phyloP scores from a whole-genome alignment of 2,329 filamentous ascomycete genomes.

The Chlorencoelia australis region DNA sequence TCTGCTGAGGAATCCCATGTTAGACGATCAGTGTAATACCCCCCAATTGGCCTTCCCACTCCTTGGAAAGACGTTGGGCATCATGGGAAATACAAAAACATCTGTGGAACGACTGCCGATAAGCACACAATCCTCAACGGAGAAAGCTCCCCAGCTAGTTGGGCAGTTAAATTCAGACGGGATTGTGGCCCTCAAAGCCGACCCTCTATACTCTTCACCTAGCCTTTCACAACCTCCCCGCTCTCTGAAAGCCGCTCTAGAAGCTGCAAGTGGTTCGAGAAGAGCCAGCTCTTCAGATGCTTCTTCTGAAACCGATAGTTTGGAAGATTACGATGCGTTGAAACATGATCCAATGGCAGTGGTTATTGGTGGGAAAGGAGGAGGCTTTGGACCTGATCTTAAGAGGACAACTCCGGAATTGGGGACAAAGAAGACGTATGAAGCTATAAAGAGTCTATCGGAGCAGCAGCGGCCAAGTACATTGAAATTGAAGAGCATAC shows the following conservation, averaged over 20 bases:
- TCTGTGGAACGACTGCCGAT: no score
- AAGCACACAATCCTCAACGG: slow-evolving; percentile 10
- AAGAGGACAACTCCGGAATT: slow-evolving; percentile 4
- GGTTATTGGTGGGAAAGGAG: slow-evolving; percentile 26
- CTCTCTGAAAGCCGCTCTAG: slow-evolving; percentile 21
- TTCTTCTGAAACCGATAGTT: slow-evolving; percentile 19
- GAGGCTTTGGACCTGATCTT: slow-evolving; percentile 22
- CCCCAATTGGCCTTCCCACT: no score
- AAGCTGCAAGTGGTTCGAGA: slow-evolving; percentile 7
- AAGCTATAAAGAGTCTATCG: slow-evolving; percentile 11
- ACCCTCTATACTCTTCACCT: slow-evolving; percentile 5
- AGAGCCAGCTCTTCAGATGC: slow-evolving; percentile 10
- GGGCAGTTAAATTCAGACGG: slow-evolving; percentile 17
- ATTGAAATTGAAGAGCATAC: slow-evolving; percentile 19
- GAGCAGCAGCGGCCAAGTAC: slow-evolving; percentile 8
- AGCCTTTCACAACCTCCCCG: slow-evolving; percentile 12
- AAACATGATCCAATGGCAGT: slow-evolving; percentile 20
- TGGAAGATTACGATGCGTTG: slow-evolving; percentile 25
- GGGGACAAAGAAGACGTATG: slow-evolving; percentile 13
- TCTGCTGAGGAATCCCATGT: no score
- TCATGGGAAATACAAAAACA: no score
- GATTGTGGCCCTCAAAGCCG: slow-evolving; percentile 12
- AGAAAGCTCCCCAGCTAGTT: slow-evolving; percentile 12
- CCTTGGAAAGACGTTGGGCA: no score
- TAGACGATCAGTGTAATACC: no score